These are phyloP conservation scores for Musa schizocarpa DNA, from an alignment of 176 grass and related monocot genomes.

Conservation along the genomic window DNA sequence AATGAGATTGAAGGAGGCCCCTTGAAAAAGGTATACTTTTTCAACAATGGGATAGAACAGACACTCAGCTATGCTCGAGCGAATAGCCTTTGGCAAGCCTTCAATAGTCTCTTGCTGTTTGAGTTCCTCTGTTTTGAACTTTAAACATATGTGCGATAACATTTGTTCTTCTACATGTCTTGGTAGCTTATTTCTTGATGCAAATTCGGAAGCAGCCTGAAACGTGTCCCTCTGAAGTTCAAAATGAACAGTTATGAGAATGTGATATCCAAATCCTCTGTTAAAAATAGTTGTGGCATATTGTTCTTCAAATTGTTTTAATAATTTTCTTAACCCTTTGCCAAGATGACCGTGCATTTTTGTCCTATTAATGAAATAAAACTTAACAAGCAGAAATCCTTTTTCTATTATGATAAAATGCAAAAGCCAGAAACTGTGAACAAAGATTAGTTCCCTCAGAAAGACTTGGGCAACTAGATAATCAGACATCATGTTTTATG, in stretches of 20 bases:
- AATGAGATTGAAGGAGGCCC: background rate
- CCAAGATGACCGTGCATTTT: too few species aligned
- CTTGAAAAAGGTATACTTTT: conserved; percentile 4
- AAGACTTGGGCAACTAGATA: too few species aligned
- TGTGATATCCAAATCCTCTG: too few species aligned
- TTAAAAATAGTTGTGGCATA: too few species aligned
- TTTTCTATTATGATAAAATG: too few species aligned
- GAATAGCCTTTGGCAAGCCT: background rate
- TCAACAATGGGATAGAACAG: conserved; percentile 3
- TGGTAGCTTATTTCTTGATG: background rate
- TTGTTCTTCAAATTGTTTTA: too few species aligned
- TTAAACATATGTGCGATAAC: conserved; percentile 10
- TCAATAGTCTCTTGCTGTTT: conserved; percentile 2
- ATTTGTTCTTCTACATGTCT: conserved; percentile 11
- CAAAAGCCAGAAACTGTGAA: too few species aligned
- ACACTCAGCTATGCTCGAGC: background rate
- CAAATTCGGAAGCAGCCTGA: background rate
- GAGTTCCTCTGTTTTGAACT: conserved; percentile 9
- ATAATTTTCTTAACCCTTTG: too few species aligned
- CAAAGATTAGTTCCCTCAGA: too few species aligned
- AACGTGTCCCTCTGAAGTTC: conserved; percentile 2
- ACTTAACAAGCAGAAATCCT: too few species aligned
- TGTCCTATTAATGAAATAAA: too few species aligned
- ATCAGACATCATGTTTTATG: background rate
- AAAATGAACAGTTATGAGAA: background rate